Evolutionary conservation across 208 protist species (phyloP).

Genomic region (Trichomonas vaginalis): DNA sequence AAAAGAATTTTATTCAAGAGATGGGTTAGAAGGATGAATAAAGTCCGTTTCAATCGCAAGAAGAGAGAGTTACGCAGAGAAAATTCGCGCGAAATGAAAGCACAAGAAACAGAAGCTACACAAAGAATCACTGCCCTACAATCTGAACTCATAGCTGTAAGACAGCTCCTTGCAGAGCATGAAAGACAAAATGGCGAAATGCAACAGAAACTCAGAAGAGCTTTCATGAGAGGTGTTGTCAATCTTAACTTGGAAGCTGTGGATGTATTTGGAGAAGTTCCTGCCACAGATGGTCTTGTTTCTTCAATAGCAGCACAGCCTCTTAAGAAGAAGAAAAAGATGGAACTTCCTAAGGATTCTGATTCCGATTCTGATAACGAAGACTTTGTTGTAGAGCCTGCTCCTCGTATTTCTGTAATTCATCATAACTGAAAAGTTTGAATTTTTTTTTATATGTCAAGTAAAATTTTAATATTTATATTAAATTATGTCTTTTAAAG

Average conservation of each 20-base stretch:
- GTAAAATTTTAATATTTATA: no score
- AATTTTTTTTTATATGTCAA: neutral
- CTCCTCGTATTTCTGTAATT: conserved; percentile 8
- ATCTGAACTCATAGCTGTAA: neutral
- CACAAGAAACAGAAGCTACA: neutral
- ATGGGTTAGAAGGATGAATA: neutral
- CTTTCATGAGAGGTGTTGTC: conserved; percentile 1
- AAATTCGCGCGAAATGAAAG: neutral
- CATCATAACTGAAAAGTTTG: neutral
- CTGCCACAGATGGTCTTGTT: neutral
- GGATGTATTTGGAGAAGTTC: neutral
- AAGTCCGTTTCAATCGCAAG: neutral
- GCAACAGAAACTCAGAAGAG: neutral
- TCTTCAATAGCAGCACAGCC: neutral
- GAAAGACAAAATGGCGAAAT: neutral
- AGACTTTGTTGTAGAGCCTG: neutral
- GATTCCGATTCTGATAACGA: neutral
- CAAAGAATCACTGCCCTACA: neutral
- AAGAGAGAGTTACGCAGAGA: neutral
- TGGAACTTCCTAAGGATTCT: neutral
- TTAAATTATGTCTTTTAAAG: no score
- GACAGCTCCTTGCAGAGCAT: neutral
- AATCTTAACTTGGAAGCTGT: conserved; percentile 7
- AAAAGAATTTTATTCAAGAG: conserved; percentile 4
- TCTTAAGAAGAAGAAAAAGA: neutral